These are phyloP conservation scores for Trametes punicea DNA, from an alignment of 768 basidiomycete species.

Conservation along the genomic window DNA sequence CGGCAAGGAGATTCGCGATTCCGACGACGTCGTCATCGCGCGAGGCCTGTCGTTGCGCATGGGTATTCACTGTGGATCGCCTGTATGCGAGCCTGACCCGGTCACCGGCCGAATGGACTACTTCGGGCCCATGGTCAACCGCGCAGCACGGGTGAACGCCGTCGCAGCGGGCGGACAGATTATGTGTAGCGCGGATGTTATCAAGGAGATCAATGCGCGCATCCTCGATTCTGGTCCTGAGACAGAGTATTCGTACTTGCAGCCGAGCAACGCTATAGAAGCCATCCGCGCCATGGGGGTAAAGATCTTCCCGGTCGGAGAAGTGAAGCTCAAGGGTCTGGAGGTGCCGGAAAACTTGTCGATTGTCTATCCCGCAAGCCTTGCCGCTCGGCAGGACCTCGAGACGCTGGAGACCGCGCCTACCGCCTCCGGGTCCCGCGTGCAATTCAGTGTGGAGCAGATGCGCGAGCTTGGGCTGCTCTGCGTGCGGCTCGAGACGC, in stretches of 20 bases:
- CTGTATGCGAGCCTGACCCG: constrained; percentile 82
- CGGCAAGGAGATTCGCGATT: constrained; percentile 74
- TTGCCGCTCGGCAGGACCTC: constrained; percentile 69
- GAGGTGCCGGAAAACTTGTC: constrained; percentile 88
- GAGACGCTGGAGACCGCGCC: constrained; percentile 30
- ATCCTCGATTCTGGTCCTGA: constrained; percentile 51
- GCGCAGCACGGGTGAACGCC: constrained; percentile 79
- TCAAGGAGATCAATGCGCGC: constrained; percentile 71
- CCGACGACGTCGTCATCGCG: constrained; percentile 63
- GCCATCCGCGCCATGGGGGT: constrained; percentile 73
- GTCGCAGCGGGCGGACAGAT: constrained; percentile 91
- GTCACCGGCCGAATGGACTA: constrained; percentile 87
- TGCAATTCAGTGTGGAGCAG: constrained; percentile 71
- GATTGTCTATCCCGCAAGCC: constrained; percentile 72
- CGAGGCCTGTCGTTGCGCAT: constrained; percentile 93
- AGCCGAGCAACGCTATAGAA: constrained; percentile 62
- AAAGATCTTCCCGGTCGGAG: constrained; percentile 72
- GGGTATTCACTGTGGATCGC: constrained; percentile 93
- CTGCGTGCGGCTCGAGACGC: constrained; percentile 76
- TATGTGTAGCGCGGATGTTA: constrained; percentile 83
- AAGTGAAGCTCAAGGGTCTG: constrained; percentile 90
- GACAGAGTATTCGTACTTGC: constrained; percentile 57
- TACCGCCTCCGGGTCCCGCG: constrained; percentile 42
- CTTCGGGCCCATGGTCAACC: constrained; percentile 95
- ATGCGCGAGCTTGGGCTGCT: constrained; percentile 70